These are phyloP conservation scores for Pseudomicrostroma phylloplanum DNA, from an alignment of 1,284 basidiomycete genomes.

Conservation along the genomic window DNA sequence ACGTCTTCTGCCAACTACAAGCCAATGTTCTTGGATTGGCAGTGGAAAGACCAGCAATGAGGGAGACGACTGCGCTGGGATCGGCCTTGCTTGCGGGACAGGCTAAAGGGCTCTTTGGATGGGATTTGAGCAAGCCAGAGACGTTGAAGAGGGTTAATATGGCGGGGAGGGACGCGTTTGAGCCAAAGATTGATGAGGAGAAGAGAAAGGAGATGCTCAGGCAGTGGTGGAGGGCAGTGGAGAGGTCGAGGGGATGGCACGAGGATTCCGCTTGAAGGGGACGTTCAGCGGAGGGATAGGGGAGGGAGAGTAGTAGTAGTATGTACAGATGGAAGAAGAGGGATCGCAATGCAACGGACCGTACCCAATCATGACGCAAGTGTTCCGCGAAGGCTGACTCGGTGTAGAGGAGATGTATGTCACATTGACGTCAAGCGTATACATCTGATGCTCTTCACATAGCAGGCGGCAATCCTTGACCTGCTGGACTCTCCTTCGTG, in stretches of 20 bases:
- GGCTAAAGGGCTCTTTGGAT: conserved; percentile 83
- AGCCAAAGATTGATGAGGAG: conserved; percentile 58
- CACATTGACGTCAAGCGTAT: no score
- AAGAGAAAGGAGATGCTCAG: conserved; percentile 47
- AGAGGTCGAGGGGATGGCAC: conserved; percentile 37
- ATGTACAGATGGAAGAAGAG: no score
- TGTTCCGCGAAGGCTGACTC: no score
- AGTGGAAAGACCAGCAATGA: conserved; percentile 87
- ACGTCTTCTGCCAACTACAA: conserved; percentile 82
- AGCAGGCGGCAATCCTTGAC: no score
- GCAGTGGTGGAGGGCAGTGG: conserved; percentile 43
- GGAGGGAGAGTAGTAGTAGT: no score
- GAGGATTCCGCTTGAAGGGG: conserved; percentile 19
- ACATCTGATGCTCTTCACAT: no score
- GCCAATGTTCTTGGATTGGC: conserved; percentile 88
- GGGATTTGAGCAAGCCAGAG: conserved; percentile 79
- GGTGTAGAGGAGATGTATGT: no score
- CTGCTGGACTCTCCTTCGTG: background rate
- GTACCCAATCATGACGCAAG: no score
- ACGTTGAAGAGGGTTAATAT: conserved; percentile 86
- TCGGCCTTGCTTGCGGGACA: conserved; percentile 89
- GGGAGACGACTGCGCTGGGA: conserved; percentile 96
- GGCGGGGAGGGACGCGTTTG: conserved; percentile 68
- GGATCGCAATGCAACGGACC: no score
- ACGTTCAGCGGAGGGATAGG: no score